phyloP scores from a whole-genome alignment of 192 early-diverging fungal genomes.

The Funneliformis geosporum region DNA sequence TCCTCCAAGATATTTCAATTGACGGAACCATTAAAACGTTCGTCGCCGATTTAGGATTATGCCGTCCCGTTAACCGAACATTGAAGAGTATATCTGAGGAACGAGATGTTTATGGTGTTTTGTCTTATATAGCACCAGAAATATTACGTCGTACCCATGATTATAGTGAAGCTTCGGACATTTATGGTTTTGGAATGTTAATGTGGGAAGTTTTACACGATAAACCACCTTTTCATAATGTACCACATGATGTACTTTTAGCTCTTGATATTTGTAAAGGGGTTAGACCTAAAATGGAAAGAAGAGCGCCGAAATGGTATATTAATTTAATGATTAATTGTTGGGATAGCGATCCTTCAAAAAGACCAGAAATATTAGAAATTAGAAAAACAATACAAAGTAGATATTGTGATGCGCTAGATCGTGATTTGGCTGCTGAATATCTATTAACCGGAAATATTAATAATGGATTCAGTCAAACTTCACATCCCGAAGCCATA shows the following conservation, averaged over 20 bases:
- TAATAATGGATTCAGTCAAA: background rate
- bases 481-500: conserved; percentile 1
- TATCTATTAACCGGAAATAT: background rate
- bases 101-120: background rate
- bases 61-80: background rate
- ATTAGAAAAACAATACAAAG: background rate
- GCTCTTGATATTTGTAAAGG: background rate
- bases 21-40: background rate
- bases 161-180: background rate
- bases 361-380: background rate
- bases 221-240: background rate
- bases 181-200: conserved; percentile 19
- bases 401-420: background rate
- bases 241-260: background rate
- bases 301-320: background rate
- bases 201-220: conserved; percentile 8
- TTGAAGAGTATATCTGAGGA: background rate
- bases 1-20: background rate
- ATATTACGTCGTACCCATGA: background rate
- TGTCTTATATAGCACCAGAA: conserved; percentile 10
- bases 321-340: background rate
- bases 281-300: background rate
- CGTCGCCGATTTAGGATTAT: conserved; percentile 4
- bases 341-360: background rate
- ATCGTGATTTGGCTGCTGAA: background rate